A percentile compares a stretch with the other conserved stretches of the same genome.
phyloP scores from a whole-genome alignment of 371 early-diverging fungal genomes.

The Syncephalis plumigaleata region DNA sequence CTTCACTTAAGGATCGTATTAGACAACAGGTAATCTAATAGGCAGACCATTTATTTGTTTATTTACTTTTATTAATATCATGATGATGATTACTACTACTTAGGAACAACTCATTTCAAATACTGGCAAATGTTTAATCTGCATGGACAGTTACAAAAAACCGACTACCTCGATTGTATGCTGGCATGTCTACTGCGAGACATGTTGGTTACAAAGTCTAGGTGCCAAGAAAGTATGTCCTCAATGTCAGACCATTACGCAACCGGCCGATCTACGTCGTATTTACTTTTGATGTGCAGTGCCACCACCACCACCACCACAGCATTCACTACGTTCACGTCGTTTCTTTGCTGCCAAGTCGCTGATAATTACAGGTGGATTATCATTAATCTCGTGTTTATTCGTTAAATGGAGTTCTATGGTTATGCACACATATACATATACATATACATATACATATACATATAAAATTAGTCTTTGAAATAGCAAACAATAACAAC shows the following conservation, averaged over 20 bases:
- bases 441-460: no score
- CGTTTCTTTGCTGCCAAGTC: no score
- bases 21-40: not conserved
- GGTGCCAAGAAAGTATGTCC: slow-evolving; percentile 80
- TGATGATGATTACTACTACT: not conserved
- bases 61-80: not conserved
- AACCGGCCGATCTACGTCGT: slow-evolving; percentile 63
- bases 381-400: no score
- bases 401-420: no score
- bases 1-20: slow-evolving; percentile 1
- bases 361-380: no score
- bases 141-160: slow-evolving; percentile 52
- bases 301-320: slow-evolving; percentile 1
- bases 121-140: slow-evolving; percentile 43
- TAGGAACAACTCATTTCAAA: not conserved
- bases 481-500: no score
- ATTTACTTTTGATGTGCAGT: slow-evolving; percentile 51
- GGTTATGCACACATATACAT: no score
- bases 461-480: no score
- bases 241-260: slow-evolving; percentile 77
- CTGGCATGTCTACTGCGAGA: slow-evolving; percentile 88
- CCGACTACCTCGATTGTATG: slow-evolving; percentile 68
- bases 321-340: no score
- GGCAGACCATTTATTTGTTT: not conserved
- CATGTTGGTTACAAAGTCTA: slow-evolving; percentile 77